Percentiles rank a stretch among this genome's conserved stretches.
Conservation (phyloP, 2,329 filamentous ascomycete genomes). For the Fusarium foetens region DNA sequence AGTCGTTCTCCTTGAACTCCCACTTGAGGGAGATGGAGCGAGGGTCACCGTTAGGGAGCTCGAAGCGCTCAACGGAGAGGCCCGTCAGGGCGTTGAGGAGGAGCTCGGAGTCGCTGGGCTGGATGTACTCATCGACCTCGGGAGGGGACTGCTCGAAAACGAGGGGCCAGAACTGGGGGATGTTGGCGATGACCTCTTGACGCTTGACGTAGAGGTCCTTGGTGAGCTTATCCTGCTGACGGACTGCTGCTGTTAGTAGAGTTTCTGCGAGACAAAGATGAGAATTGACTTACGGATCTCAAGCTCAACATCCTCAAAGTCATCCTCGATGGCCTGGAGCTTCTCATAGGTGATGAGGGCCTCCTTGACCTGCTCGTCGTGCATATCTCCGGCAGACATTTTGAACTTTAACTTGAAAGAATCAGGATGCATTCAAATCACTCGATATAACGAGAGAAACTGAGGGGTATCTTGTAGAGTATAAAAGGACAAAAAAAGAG, state of each 20-base stretch:
- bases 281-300: constrained; percentile 75
- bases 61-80: constrained; percentile 82
- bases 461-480: constrained; percentile 22
- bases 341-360: constrained; percentile 74
- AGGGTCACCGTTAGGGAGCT: constrained; percentile 80
- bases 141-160: constrained; percentile 88
- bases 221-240: constrained; percentile 75
- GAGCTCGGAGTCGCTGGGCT: constrained; percentile 79
- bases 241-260: constrained; percentile 63
- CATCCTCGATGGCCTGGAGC: constrained; percentile 80
- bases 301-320: constrained; percentile 85
- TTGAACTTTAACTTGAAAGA: constrained; percentile 31
- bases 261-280: neutral
- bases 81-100: constrained; percentile 74
- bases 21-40: constrained; percentile 82
- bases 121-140: constrained; percentile 89
- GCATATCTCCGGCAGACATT: constrained; percentile 51
- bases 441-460: constrained; percentile 17
- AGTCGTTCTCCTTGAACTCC: constrained; percentile 82
- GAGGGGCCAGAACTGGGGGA: constrained; percentile 93
- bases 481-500: neutral
- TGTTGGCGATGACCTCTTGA: constrained; percentile 73
- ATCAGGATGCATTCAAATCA: constrained; percentile 24
- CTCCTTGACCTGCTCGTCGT: constrained; percentile 48
- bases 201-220: constrained; percentile 81